These are phyloP conservation scores for Hibiscus trionum DNA, from an alignment of 345 rosid species.

Conservation along the genomic window DNA sequence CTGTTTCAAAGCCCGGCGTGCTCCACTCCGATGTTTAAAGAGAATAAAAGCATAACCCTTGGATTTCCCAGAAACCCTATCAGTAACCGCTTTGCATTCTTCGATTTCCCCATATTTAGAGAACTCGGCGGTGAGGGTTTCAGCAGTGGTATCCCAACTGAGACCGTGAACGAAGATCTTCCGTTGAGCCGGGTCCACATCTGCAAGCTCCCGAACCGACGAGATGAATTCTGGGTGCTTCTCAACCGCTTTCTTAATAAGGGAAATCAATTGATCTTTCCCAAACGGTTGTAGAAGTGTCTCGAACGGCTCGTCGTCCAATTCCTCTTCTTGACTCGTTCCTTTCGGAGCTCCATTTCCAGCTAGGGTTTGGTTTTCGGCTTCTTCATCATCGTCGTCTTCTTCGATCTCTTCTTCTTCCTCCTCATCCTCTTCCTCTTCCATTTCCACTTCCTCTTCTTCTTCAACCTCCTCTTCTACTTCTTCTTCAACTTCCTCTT, in stretches of 20 bases:
- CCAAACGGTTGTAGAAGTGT: constrained; percentile 61
- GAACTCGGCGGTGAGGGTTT: constrained; percentile 45
- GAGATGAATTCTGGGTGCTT: constrained; percentile 37
- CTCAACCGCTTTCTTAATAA: constrained; percentile 46
- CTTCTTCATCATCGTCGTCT: constrained; percentile 9
- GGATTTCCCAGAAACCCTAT: constrained; percentile 64
- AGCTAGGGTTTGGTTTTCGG: constrained; percentile 5
- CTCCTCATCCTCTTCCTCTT: constrained; percentile 29
- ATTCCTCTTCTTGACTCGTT: constrained; percentile 19
- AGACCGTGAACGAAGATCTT: constrained; percentile 81
- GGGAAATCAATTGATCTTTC: constrained; percentile 43
- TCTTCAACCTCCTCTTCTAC: constrained; percentile 6
- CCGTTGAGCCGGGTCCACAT: constrained; percentile 62
- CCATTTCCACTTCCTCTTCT: constrained; percentile 18
- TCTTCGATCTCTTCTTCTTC: constrained; percentile 23
- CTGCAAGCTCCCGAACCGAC: constrained; percentile 41
- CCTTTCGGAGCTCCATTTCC: constrained; percentile 10
- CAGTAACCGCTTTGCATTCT: constrained; percentile 71
- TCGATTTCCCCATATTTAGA: constrained; percentile 64
- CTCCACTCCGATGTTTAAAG: constrained; percentile 52
- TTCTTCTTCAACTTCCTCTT: constrained; percentile 5
- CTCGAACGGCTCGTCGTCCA: constrained; percentile 56
- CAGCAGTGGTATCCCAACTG: constrained; percentile 78
- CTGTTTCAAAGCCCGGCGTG: constrained; percentile 55
- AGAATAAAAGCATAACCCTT: constrained; percentile 79